phyloP scores from a whole-genome alignment of 2,329 filamentous ascomycete genomes.

The Fusarium verticillioides region DNA sequence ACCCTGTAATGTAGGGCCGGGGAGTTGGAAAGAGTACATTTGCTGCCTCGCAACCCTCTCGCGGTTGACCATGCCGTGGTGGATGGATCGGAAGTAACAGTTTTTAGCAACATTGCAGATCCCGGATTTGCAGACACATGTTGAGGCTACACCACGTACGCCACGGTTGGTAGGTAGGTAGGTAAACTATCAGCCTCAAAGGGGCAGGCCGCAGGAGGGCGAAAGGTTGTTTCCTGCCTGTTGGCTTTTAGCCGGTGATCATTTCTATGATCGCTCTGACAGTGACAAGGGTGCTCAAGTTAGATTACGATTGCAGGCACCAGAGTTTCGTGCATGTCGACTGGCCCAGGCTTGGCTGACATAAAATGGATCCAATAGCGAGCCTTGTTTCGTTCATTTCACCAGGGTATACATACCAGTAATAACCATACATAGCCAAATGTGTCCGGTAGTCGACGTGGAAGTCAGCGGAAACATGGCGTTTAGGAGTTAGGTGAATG shows the following conservation, averaged over 20 bases:
- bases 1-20: constrained; percentile 33
- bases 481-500: constrained; percentile 7
- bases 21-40: constrained; percentile 18
- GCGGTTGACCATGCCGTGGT: constrained; percentile 10
- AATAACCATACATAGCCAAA: not conserved
- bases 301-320: constrained; percentile 22
- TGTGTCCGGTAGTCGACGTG: constrained; percentile 6
- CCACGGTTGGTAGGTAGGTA: constrained; percentile 7
- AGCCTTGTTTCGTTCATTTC: constrained; percentile 9
- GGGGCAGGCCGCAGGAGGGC: constrained; percentile 27
- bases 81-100: constrained; percentile 26
- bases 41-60: constrained; percentile 5
- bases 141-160: not conserved
- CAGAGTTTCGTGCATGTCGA: constrained; percentile 31
- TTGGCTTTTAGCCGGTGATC: constrained; percentile 27
- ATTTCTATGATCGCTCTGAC: constrained; percentile 23
- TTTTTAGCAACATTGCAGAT: constrained; percentile 21
- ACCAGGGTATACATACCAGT: not conserved
- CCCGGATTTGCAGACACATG: not conserved
- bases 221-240: constrained; percentile 13
- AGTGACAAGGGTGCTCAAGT: constrained; percentile 1
- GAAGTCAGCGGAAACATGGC: constrained; percentile 11
- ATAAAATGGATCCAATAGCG: constrained; percentile 1
- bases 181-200: constrained; percentile 35
- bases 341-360: constrained; percentile 5